These are phyloP conservation scores for Diaporthe vexans DNA, from an alignment of 2,329 filamentous ascomycete species.

Conservation along the genomic window DNA sequence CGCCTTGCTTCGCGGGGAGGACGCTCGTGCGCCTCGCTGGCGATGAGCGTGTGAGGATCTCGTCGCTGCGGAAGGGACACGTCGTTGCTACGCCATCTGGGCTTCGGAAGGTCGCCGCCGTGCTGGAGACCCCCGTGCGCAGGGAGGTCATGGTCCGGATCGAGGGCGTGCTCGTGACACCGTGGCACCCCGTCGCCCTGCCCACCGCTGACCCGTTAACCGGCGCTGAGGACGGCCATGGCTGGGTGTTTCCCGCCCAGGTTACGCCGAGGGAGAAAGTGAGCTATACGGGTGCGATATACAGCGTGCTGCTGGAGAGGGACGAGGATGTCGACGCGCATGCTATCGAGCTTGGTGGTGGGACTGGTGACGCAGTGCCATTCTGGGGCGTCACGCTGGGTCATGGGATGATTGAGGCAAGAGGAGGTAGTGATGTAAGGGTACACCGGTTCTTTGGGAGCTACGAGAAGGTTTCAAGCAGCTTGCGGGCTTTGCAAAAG, in stretches of 20 bases:
- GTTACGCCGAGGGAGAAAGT: constrained; percentile 49
- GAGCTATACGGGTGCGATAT: constrained; percentile 65
- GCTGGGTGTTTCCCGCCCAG: constrained; percentile 63
- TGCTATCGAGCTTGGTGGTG: constrained; percentile 61
- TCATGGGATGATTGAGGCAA: constrained; percentile 61
- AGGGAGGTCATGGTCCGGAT: constrained; percentile 60
- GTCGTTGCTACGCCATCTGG: constrained; percentile 66
- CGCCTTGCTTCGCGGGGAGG: constrained; percentile 68
- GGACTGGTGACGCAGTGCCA: not conserved
- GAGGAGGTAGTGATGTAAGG: constrained; percentile 56
- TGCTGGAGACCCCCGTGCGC: constrained; percentile 64
- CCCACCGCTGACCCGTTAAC: not conserved
- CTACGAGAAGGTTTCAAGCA: constrained; percentile 58
- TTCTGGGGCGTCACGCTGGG: constrained; percentile 71
- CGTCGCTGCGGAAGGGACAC: constrained; percentile 60
- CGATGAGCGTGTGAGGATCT: constrained; percentile 56
- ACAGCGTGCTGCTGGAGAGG: constrained; percentile 68
- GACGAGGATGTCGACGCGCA: constrained; percentile 61
- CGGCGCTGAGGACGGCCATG: constrained; percentile 43
- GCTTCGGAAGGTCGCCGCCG: constrained; percentile 60
- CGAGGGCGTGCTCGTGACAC: constrained; percentile 64
- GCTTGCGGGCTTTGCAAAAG: constrained; percentile 53
- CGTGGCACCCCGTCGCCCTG: constrained; percentile 69
- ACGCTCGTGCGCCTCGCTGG: constrained; percentile 61
- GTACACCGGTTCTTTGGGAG: constrained; percentile 69